Evolutionary conservation across 2,329 filamentous ascomycete genomes (phyloP).

Genomic region (Colletotrichum orchidophilum): DNA sequence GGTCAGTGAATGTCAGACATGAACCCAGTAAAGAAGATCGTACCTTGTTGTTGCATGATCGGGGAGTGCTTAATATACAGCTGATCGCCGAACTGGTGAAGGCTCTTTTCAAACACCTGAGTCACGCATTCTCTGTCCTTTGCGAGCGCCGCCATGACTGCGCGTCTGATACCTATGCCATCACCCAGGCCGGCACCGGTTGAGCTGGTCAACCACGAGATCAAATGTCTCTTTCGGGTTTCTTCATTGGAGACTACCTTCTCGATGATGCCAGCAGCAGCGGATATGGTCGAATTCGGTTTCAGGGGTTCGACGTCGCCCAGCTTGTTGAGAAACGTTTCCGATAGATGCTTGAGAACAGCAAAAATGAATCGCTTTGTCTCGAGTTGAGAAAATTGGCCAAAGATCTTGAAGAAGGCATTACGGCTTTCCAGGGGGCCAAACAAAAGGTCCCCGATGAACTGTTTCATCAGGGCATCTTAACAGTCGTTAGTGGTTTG

Average conservation of each 20-base stretch:
- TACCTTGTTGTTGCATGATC: slow-evolving; percentile 89
- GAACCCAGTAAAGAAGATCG: slow-evolving; percentile 29
- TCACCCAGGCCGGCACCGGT: slow-evolving; percentile 73
- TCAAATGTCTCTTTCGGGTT: slow-evolving; percentile 61
- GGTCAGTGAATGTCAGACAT: slow-evolving; percentile 35
- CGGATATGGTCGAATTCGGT: slow-evolving; percentile 56
- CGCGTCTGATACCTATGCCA: slow-evolving; percentile 72
- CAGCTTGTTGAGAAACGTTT: slow-evolving; percentile 51
- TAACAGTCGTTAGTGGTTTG: neutral
- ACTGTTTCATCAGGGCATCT: slow-evolving; percentile 53
- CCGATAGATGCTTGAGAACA: slow-evolving; percentile 55
- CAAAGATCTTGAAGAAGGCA: slow-evolving; percentile 45
- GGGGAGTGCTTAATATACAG: slow-evolving; percentile 88
- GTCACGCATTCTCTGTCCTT: slow-evolving; percentile 61
- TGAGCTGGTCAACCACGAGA: slow-evolving; percentile 72
- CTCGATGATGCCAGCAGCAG: slow-evolving; percentile 66
- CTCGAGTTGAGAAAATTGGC: slow-evolving; percentile 50
- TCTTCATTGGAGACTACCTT: slow-evolving; percentile 57
- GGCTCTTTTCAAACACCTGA: slow-evolving; percentile 70
- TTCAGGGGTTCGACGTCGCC: slow-evolving; percentile 39
- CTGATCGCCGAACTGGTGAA: slow-evolving; percentile 83
- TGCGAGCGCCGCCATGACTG: slow-evolving; percentile 67
- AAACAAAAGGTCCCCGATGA: slow-evolving; percentile 51
- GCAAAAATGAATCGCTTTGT: slow-evolving; percentile 53
- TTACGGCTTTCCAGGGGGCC: slow-evolving; percentile 35